phyloP scores from a whole-genome alignment of 2,329 filamentous ascomycete genomes.

The Tolypocladium sp. region DNA sequence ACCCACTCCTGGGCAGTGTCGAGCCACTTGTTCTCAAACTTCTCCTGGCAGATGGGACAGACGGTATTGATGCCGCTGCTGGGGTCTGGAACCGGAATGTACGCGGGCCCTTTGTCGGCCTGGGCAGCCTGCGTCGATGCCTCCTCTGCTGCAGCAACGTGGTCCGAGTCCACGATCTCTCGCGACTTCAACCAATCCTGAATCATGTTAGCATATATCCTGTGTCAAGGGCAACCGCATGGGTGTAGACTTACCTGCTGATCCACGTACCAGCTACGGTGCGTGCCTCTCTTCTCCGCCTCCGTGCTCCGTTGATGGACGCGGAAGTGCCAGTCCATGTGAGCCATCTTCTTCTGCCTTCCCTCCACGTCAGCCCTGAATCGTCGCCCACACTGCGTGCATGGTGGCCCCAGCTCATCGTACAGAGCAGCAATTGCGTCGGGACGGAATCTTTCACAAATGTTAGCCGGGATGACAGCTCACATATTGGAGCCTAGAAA shows the following conservation, averaged over 20 bases:
- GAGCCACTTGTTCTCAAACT: constrained; percentile 85
- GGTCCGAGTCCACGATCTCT: constrained; percentile 65
- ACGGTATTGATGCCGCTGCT: constrained; percentile 63
- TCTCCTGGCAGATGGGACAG: constrained; percentile 92
- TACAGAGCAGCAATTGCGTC: constrained; percentile 68
- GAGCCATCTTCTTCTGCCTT: constrained; percentile 75
- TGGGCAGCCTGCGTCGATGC: constrained; percentile 22
- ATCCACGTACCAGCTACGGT: constrained; percentile 91
- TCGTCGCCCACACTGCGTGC: constrained; percentile 82
- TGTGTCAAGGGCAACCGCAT: background rate
- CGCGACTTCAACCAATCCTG: constrained; percentile 85
- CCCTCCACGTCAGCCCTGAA: constrained; percentile 73
- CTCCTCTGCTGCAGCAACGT: constrained; percentile 24
- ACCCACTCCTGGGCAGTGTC: constrained; percentile 95
- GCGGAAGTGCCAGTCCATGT: constrained; percentile 98
- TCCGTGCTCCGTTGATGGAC: constrained; percentile 86
- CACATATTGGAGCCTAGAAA: constrained; percentile 3
- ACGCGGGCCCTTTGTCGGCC: constrained; percentile 44
- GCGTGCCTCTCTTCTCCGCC: constrained; percentile 74
- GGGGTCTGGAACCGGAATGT: constrained; percentile 77
- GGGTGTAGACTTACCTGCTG: constrained; percentile 55
- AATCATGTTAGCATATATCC: constrained; percentile 14
- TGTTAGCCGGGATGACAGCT: constrained; percentile 5
- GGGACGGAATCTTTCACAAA: constrained; percentile 52
- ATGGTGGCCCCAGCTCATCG: constrained; percentile 75